Base-by-base conservation (phyloP, 2,329 filamentous ascomycete species). In the Ceratocystis diversiconidia region DNA sequence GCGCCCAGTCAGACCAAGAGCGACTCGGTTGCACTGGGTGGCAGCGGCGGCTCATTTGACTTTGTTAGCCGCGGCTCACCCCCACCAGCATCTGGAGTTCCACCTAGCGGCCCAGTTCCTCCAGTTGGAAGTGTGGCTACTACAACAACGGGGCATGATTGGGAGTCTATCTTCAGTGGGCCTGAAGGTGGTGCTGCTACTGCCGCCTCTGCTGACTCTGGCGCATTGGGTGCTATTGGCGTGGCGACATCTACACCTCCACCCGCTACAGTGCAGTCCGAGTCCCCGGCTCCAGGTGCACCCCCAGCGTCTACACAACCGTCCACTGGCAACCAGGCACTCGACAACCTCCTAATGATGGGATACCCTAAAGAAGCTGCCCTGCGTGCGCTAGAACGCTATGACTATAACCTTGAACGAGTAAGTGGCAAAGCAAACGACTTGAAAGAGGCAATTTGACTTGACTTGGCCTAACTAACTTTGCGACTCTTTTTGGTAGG, bases 351-450 rank as follows among this genome's bases (percentile, higher is more conserved):
- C 72, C 95, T 90, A 0, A 82, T 84, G 8, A 96, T 97, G 91
- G 92, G 92, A 0, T 97, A 95, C 73, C 76, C 84, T 3, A 81
- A 92, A 36, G 78, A 80, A 6, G 85, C 89, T 62, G 88, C 90
- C 17, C 77, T 96, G 44, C 79, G 80, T 62, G 92, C 94, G 28
- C 77, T 97, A 73, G 92, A 97, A 79, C 92, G 92, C 75, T 96
- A 89, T 74, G 91, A 97, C 77, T 96, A 97, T 76, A 94, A 96
- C 74, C 82, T 96, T 73, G 91, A 96, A 76, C 90, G 89, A 84
- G 92, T 96, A 77, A 77, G 85, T 79, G 30, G 55, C n/a, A 8
- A 52, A 59, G 7, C 28, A 30, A 15, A 2, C 28, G 28, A 17
- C 5, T 25, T 36, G 5, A 19, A 7, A 12, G n/a, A 50, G 48